A percentile compares a stretch with the other conserved stretches of the same genome.
Evolutionary conservation across 257 asterid species (phyloP).

Genomic region (Plantago major): DNA sequence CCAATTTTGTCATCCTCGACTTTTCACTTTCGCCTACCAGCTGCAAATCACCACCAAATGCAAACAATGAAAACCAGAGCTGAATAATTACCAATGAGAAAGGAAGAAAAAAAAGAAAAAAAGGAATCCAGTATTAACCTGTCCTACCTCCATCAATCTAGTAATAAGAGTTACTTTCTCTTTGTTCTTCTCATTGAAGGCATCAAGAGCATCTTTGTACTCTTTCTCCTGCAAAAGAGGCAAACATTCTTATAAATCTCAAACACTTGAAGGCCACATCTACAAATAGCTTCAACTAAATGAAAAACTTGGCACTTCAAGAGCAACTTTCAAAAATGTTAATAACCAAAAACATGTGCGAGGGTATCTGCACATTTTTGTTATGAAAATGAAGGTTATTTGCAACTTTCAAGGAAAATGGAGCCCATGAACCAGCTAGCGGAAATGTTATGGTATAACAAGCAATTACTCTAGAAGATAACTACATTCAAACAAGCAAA

Average conservation of each 20-base stretch:
- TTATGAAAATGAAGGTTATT: too few relatives aligned
- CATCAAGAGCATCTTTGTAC: slow-evolving; percentile 54
- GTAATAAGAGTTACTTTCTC: slow-evolving; percentile 51
- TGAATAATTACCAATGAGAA: neutral
- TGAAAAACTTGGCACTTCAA: too few relatives aligned
- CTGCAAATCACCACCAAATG: slow-evolving; percentile 21
- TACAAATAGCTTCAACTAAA: neutral
- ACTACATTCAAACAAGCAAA: too few relatives aligned
- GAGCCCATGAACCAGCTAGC: too few relatives aligned
- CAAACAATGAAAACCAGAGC: neutral
- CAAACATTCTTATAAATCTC: neutral
- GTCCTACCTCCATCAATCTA: slow-evolving; percentile 44
- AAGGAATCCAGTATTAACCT: neutral
- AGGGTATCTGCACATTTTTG: too few relatives aligned
- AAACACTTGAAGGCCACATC: neutral
- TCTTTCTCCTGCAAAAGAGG: slow-evolving; percentile 43
- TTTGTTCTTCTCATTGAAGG: slow-evolving; percentile 47
- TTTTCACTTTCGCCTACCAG: slow-evolving; percentile 57
- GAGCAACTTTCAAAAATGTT: too few relatives aligned
- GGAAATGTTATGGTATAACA: too few relatives aligned
- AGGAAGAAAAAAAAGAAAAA: neutral
- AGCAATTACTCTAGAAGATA: too few relatives aligned
- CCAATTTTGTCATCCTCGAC: slow-evolving; percentile 50
- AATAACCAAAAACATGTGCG: too few relatives aligned
- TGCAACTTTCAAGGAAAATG: too few relatives aligned